phyloP scores from a whole-genome alignment of 2,329 filamentous ascomycete genomes.

The Cytospora chrysosperma region DNA sequence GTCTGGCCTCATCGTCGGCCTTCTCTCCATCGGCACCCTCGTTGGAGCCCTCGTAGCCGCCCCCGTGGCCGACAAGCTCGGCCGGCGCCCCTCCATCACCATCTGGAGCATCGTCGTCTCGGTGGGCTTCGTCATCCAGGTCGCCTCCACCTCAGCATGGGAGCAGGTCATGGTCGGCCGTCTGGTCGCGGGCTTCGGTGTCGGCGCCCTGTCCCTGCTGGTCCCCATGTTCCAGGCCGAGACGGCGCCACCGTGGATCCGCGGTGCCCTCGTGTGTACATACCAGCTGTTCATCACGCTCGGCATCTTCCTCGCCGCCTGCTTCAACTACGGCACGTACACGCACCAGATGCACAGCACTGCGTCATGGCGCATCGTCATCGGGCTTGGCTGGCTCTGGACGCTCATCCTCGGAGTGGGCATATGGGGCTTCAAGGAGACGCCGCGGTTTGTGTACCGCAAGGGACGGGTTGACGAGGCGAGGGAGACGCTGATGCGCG shows the following conservation, averaged over 20 bases:
- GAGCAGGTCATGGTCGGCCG: constrained; percentile 66
- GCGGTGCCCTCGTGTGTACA: constrained; percentile 62
- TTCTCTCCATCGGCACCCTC: constrained; percentile 60
- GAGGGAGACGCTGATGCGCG: constrained; percentile 45
- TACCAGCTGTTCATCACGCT: constrained; percentile 74
- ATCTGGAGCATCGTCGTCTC: constrained; percentile 60
- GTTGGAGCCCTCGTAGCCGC: constrained; percentile 60
- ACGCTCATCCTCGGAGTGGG: constrained; percentile 48
- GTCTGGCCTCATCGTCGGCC: constrained; percentile 58
- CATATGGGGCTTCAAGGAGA: constrained; percentile 52
- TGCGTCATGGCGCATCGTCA: constrained; percentile 60
- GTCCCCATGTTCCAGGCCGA: constrained; percentile 76
- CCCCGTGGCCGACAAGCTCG: constrained; percentile 63
- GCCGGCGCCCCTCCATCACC: constrained; percentile 62
- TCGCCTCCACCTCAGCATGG: constrained; percentile 56
- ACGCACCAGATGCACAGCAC: constrained; percentile 44
- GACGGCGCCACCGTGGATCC: constrained; percentile 64
- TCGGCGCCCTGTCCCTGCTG: constrained; percentile 63
- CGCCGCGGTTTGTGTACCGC: constrained; percentile 52
- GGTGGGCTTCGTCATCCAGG: constrained; percentile 67
- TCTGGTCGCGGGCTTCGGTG: constrained; percentile 64
- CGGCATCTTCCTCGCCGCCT: constrained; percentile 61
- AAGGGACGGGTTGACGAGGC: constrained; percentile 47
- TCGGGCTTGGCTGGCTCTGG: constrained; percentile 53
- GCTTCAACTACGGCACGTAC: constrained; percentile 62